Evolutionary conservation across 2,329 filamentous ascomycete genomes (phyloP).

Genomic region (Botrytis tulipae): DNA sequence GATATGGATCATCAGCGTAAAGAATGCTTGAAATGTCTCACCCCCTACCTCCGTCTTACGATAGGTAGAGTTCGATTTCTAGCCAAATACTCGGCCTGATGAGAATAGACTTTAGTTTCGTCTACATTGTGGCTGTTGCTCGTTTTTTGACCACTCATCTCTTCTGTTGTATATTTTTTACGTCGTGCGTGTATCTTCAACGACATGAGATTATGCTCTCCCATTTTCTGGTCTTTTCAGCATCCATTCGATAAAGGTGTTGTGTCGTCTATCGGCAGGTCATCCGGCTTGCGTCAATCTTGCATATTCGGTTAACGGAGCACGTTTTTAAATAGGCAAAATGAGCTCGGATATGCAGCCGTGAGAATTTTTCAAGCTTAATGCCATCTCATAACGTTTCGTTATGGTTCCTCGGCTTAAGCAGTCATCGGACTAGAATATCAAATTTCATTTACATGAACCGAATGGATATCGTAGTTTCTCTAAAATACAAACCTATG

Average conservation of each 20-base stretch:
- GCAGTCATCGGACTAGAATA: not conserved
- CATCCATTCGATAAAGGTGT: not conserved
- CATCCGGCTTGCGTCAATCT: not conserved
- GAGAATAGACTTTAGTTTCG: conserved; percentile 1
- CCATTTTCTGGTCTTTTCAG: not conserved
- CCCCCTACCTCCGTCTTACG: not conserved
- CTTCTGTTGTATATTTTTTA: not conserved
- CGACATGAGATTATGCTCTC: not conserved
- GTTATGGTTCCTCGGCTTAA: not conserved
- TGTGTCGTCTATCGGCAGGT: not conserved
- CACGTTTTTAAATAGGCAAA: not conserved
- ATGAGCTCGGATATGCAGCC: not conserved
- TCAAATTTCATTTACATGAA: not conserved
- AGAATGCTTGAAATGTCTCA: not conserved
- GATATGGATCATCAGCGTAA: conserved; percentile 14
- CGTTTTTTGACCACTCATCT: conserved; percentile 5
- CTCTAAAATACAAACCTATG: not conserved
- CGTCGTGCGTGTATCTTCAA: not conserved
- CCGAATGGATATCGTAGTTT: not conserved
- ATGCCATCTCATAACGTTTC: not conserved
- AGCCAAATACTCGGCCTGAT: not conserved
- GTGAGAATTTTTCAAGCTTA: not conserved
- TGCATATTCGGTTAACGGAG: not conserved
- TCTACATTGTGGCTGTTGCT: not conserved
- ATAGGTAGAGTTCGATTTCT: not conserved